phyloP scores from a whole-genome alignment of 257 asterid species.

The Cruciata laevipes region DNA sequence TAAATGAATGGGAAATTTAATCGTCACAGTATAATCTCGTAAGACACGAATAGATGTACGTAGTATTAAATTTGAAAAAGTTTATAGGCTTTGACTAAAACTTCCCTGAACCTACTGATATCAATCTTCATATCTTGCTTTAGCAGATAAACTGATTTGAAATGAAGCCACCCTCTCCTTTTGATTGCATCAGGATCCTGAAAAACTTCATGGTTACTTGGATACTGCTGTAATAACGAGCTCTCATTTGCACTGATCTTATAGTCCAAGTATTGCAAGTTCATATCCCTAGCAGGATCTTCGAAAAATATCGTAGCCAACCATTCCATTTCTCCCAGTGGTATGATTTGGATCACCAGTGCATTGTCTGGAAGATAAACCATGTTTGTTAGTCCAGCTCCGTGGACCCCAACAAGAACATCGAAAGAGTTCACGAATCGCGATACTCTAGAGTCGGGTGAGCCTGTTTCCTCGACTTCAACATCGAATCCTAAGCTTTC shows the following conservation, averaged over 20 bases:
- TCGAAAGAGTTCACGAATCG: conserved; percentile 41
- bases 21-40: too few relatives aligned
- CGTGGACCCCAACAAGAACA: conserved; percentile 59
- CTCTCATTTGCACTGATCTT: conserved; percentile 42
- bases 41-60: neutral
- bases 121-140: conserved; percentile 31
- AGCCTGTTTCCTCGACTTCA: conserved; percentile 18
- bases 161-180: conserved; percentile 21
- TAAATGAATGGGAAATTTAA: too few relatives aligned
- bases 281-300: conserved; percentile 39
- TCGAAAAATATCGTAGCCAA: conserved; percentile 24
- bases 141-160: conserved; percentile 18
- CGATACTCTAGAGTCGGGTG: conserved; percentile 19
- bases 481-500: conserved; percentile 39
- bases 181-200: conserved; percentile 19
- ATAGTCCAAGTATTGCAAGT: conserved; percentile 41
- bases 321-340: conserved; percentile 37
- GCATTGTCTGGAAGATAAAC: conserved; percentile 58
- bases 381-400: conserved; percentile 75
- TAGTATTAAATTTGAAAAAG: conserved; percentile 9
- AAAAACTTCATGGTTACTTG: conserved; percentile 20
- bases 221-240: conserved; percentile 29
- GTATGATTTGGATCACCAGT: conserved; percentile 46
- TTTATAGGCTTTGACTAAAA: conserved; percentile 18
- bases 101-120: conserved; percentile 25